Conservation (phyloP, 768 basidiomycete genomes). For the Xanthoconium purpureum region DNA sequence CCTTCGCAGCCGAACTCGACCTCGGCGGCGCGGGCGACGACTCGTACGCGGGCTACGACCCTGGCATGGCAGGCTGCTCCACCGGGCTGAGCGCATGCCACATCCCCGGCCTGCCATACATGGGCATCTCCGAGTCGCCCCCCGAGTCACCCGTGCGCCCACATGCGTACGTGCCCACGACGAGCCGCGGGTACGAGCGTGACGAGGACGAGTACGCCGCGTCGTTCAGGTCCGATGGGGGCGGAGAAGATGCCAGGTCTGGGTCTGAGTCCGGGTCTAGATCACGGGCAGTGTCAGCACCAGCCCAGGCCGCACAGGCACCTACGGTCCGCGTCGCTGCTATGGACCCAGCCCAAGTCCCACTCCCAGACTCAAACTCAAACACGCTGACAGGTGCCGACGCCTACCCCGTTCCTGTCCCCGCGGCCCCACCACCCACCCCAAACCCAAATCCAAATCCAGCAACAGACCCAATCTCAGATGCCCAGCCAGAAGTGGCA, state of each 20-base stretch:
- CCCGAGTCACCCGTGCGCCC: too few relatives aligned
- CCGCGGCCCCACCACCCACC: background rate
- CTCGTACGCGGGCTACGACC: slow-evolving; percentile 17
- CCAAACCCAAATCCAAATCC: background rate
- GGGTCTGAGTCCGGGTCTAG: background rate
- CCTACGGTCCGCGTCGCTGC: too few relatives aligned
- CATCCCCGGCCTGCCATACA: slow-evolving; percentile 10
- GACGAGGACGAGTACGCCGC: slow-evolving; percentile 16
- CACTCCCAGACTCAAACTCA: background rate
- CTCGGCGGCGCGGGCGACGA: slow-evolving; percentile 3
- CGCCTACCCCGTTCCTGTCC: background rate
- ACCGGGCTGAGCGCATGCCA: background rate
- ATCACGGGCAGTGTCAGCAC: background rate
- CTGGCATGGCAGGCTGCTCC: slow-evolving; percentile 24
- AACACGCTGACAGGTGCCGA: background rate
- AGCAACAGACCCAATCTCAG: background rate
- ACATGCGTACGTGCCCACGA: background rate
- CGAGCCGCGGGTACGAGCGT: slow-evolving; percentile 20
- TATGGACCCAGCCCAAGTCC: background rate
- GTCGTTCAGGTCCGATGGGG: background rate
- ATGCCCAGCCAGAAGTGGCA: too few relatives aligned
- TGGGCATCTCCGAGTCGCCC: background rate
- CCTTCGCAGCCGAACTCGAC: background rate
- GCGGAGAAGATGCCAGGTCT: background rate
- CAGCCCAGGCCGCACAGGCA: background rate